Conservation (phyloP, 2,329 filamentous ascomycete genomes). For the Epichloe gansuensis region DNA sequence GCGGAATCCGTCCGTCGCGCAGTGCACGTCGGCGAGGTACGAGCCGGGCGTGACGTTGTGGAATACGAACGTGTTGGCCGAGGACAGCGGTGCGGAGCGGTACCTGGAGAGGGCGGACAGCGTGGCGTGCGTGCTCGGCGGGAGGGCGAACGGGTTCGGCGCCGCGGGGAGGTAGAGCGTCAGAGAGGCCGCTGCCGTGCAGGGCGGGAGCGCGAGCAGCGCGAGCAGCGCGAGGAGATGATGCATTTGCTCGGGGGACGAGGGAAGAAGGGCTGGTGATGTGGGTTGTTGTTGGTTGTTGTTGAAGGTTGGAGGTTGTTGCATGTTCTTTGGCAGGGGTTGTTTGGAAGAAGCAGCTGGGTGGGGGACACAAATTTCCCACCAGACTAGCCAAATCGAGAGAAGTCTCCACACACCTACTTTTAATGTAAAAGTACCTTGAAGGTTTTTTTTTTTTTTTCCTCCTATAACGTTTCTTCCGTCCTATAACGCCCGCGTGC, state of each 20-base stretch:
- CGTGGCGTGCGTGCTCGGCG: constrained; percentile 54
- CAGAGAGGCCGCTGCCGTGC: constrained; percentile 17
- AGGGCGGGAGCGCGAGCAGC: constrained; percentile 14
- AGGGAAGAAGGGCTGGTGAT: background rate
- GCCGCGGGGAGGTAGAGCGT: constrained; percentile 35
- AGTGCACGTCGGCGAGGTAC: constrained; percentile 75
- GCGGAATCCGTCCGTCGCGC: constrained; percentile 60
- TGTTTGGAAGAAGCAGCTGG: too few relatives aligned
- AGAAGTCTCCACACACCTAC: too few relatives aligned
- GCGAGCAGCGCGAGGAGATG: constrained; percentile 22
- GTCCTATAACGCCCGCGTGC: too few relatives aligned
- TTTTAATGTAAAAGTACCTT: too few relatives aligned
- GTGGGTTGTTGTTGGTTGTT: background rate
- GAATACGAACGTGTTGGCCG: constrained; percentile 64
- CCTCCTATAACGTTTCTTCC: too few relatives aligned
- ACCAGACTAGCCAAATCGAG: too few relatives aligned
- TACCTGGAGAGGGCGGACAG: constrained; percentile 30
- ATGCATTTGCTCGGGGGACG: constrained; percentile 18
- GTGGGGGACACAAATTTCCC: too few relatives aligned
- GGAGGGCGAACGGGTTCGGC: constrained; percentile 42
- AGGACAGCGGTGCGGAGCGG: constrained; percentile 49
- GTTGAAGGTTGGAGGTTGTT: background rate
- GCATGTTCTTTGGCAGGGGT: background rate
- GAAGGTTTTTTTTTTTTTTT: too few relatives aligned
- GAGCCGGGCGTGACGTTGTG: constrained; percentile 56